A percentile compares a stretch with the other conserved stretches of the same genome.
phyloP scores from a whole-genome alignment of 2,329 filamentous ascomycete genomes.

The Verticillium isaacii region DNA sequence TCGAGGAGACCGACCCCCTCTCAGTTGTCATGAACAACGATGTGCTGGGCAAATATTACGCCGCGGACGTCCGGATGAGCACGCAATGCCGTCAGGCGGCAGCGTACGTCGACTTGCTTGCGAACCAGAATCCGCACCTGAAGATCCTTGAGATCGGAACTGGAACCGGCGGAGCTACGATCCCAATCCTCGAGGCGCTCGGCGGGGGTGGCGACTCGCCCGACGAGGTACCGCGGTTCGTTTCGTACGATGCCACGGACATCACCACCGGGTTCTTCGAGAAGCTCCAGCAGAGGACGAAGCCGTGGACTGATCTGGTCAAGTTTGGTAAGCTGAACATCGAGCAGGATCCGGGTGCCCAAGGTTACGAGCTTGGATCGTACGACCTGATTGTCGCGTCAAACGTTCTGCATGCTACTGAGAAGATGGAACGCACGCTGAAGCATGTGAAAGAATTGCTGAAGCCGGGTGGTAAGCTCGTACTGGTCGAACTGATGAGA shows the following conservation, averaged over 20 bases:
- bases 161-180: conserved; percentile 25
- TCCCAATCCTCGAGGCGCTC: too few relatives aligned
- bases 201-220: not conserved
- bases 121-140: conserved; percentile 25
- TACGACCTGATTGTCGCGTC: conserved; percentile 25
- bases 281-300: conserved; percentile 20
- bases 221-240: conserved; percentile 11
- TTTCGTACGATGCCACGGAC: conserved; percentile 31
- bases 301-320: conserved; percentile 16
- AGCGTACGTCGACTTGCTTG: conserved; percentile 16
- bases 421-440: conserved; percentile 18
- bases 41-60: not conserved
- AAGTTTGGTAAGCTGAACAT: conserved; percentile 28
- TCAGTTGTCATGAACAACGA: not conserved
- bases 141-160: conserved; percentile 31
- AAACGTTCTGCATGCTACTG: conserved; percentile 25
- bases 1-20: not conserved
- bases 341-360: conserved; percentile 19
- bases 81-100: not conserved
- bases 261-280: conserved; percentile 33
- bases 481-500: conserved; percentile 23
- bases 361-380: conserved; percentile 18
- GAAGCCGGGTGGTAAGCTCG: conserved; percentile 24
- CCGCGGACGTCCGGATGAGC: not conserved
- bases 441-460: conserved; percentile 17